These are phyloP conservation scores for Saccharomyces hybrid DNA, from an alignment of 1,139 yeast genomes.

Conservation along the genomic window DNA sequence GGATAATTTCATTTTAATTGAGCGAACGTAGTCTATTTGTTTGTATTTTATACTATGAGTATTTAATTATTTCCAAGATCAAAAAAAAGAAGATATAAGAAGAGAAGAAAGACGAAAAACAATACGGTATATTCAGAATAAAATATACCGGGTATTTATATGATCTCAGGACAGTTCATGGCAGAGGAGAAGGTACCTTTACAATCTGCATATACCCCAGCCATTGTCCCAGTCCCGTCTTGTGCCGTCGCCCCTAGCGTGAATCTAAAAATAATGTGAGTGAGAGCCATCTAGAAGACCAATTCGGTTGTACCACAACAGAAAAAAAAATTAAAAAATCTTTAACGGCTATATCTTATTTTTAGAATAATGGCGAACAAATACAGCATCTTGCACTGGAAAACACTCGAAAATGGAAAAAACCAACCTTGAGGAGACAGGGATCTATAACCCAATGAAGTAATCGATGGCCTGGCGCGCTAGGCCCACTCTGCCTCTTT, in stretches of 20 bases:
- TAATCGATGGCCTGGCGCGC: constrained; percentile 1
- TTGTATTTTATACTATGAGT: background rate
- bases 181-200: no score
- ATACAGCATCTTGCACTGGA: background rate
- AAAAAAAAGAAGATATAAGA: background rate
- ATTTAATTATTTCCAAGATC: background rate
- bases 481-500: background rate
- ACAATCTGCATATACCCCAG: background rate
- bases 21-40: background rate
- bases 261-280: background rate
- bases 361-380: background rate
- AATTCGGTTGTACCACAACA: background rate
- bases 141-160: background rate
- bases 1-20: constrained; percentile 10
- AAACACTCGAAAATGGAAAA: background rate
- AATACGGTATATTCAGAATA: background rate
- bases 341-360: background rate
- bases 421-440: background rate
- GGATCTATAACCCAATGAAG: background rate
- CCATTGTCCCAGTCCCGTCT: no score
- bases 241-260: background rate
- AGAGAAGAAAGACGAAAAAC: background rate
- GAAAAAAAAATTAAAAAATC: background rate
- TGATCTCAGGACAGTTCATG: background rate
- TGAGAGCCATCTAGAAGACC: background rate